Conservation (phyloP, 208 protist species). For the Zelonia costaricensis region DNA sequence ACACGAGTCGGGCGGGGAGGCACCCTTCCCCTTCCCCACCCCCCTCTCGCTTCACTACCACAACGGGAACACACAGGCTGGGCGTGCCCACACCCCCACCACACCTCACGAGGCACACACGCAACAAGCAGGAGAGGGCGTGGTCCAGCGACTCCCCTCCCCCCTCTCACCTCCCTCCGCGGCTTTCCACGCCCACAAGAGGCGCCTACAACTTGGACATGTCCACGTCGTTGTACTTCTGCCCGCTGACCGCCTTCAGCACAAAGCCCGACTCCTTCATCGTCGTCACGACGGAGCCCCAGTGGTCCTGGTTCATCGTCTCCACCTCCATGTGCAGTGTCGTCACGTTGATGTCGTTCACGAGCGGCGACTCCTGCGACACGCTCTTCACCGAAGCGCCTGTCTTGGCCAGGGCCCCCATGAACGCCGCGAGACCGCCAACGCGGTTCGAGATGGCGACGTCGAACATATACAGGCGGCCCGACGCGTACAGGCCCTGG, state of each 20-base stretch:
- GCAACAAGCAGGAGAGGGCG: no score
- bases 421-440: constrained; percentile 74
- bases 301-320: constrained; percentile 45
- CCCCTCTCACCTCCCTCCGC: no score
- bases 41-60: no score
- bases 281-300: constrained; percentile 22
- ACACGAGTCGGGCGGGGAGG: no score
- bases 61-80: no score
- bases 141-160: neutral
- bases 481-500: constrained; percentile 74
- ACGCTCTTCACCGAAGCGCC: constrained; percentile 80
- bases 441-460: constrained; percentile 79
- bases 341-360: constrained; percentile 46
- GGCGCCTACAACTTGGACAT: constrained; percentile 41
- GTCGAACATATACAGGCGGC: constrained; percentile 72
- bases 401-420: constrained; percentile 37
- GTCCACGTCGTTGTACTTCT: constrained; percentile 48
- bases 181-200: no score
- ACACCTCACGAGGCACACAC: no score
- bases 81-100: no score
- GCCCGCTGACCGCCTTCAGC: constrained; percentile 31
- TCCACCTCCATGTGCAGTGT: constrained; percentile 64
- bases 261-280: constrained; percentile 43
- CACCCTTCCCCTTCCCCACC: no score
- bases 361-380: constrained; percentile 79